Evolutionary conservation across 2,329 filamentous ascomycete species (phyloP), one percentile per base, ranked within the genome.

Genomic region (Scedosporium aurantiacum): DNA sequence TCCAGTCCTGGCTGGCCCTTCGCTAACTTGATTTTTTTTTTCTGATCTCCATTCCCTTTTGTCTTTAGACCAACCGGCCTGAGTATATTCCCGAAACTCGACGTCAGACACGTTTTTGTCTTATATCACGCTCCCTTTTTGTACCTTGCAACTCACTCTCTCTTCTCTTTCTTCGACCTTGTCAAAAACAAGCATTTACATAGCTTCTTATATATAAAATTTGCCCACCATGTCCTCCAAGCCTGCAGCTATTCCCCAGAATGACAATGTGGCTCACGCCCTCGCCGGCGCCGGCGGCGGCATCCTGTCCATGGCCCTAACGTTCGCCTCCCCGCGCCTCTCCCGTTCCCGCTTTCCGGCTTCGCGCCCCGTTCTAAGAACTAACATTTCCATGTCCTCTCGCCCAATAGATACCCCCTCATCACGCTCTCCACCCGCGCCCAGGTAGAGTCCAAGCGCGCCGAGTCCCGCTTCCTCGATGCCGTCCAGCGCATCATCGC

Each of bases 391-490:
- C 56, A 32, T 41, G 18, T 43, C 10, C 37, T 7, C 25, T 37
- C 12, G 28, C 50, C n/a, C 37, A 21, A 32, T 70, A 94, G 90
- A 67, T 97, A 97, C 75, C 94, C 94, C 50, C 86, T 99, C 68
- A 96, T 99, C 72, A 97, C 94, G 40, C 87, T 99, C 65, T 99
- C 94, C 23, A 99, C 94, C 40, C 89, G 94, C 72, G 94, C 94
- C 52, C 94, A 99, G 76, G 93, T 99, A 73, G 94, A 99, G 77
- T 97, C 94, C 63, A 94, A 90, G 76, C 91, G 92, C 69, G 91
- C 91, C 61, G 86, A 95, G 67, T 90, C 90, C 28, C 87, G 88
- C 63, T 94, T 94, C 69, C 81, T 91, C 68, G 84, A 90, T 66
- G 91, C 94, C 37, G 86, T 94, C 64, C 85, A 86, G 68, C 85